A percentile compares a stretch with the other conserved stretches of the same genome.
Conservation (phyloP, 768 basidiomycete species). For the Tricholoma matsutake region DNA sequence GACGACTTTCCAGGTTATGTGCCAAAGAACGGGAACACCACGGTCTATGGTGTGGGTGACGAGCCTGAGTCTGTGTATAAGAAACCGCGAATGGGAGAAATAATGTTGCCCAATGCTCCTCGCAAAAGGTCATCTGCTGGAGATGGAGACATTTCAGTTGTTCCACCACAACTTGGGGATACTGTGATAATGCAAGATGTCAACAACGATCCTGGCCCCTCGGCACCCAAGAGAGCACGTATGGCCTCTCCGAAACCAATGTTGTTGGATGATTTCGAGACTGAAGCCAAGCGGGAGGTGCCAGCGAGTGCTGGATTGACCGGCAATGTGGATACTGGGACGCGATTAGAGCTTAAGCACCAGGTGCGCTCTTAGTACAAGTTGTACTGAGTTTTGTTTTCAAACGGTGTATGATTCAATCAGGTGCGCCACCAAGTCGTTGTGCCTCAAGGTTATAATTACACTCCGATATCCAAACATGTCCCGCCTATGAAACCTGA, state of each 20-base stretch:
- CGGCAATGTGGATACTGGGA: slow-evolving; percentile 63
- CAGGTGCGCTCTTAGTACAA: slow-evolving; percentile 48
- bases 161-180: not conserved
- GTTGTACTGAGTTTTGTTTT: not conserved
- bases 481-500: slow-evolving; percentile 89
- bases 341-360: slow-evolving; percentile 74
- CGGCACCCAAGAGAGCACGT: slow-evolving; percentile 55
- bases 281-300: slow-evolving; percentile 89
- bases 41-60: not conserved
- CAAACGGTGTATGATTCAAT: not conserved
- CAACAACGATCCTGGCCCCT: slow-evolving; percentile 36
- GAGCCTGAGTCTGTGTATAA: slow-evolving; percentile 39
- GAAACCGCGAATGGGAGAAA: slow-evolving; percentile 43
- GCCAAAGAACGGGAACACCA: slow-evolving; percentile 16
- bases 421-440: slow-evolving; percentile 97
- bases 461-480: slow-evolving; percentile 87
- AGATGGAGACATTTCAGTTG: not conserved
- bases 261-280: slow-evolving; percentile 92
- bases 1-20: slow-evolving; percentile 1
- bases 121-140: not conserved
- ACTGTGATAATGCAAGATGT: slow-evolving; percentile 15
- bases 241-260: slow-evolving; percentile 67
- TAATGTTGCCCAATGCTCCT: not conserved
- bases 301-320: slow-evolving; percentile 86
- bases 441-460: slow-evolving; percentile 88